Evolutionary conservation across 257 asterid species (phyloP).

Genomic region (Rubia yunnanensis): DNA sequence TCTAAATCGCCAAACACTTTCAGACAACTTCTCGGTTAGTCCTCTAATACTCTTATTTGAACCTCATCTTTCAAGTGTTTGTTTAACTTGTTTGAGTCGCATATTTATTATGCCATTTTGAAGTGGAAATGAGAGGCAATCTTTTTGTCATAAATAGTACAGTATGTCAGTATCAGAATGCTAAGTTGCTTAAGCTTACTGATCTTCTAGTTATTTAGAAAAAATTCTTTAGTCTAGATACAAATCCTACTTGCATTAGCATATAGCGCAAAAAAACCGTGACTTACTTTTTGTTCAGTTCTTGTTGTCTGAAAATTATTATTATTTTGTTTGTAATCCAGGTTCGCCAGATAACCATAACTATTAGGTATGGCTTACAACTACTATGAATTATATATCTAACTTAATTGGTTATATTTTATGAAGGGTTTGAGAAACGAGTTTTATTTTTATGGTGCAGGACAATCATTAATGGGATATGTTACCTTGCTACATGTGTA

Average conservation of each 20-base stretch:
- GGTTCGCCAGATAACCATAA: conserved; percentile 90
- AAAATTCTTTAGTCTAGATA: neutral
- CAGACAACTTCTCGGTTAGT: conserved; percentile 72
- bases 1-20: conserved; percentile 60
- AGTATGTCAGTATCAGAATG: neutral
- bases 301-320: conserved; percentile 13
- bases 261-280: neutral
- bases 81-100: neutral
- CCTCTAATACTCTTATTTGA: conserved; percentile 5
- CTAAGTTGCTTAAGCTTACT: conserved; percentile 4
- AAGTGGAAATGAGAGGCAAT: neutral
- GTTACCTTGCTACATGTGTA: conserved; percentile 88
- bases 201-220: neutral
- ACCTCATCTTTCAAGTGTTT: neutral
- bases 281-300: neutral
- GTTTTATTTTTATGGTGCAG: conserved; percentile 28
- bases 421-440: conserved; percentile 2
- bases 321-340: conserved; percentile 22
- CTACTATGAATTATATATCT: neutral
- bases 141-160: neutral
- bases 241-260: neutral
- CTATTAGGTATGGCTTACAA: conserved; percentile 52
- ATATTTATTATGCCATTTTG: neutral
- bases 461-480: conserved; percentile 78
- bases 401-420: neutral